Percentiles rank a stretch among this genome's conserved stretches.
Evolutionary conservation across 208 protist genomes (phyloP).

Genomic region (Willaertia magna): DNA sequence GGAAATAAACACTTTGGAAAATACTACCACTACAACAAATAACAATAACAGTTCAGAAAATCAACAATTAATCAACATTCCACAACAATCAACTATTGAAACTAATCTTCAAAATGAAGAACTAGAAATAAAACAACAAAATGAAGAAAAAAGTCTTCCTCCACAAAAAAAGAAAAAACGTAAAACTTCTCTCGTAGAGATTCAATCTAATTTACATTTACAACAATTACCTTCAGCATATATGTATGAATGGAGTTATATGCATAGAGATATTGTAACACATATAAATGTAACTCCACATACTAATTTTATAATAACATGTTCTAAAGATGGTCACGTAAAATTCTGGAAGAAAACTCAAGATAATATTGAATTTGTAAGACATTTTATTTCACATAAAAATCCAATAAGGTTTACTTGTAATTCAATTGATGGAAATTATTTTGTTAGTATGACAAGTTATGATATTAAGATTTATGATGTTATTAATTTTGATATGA

Average conservation of each 20-base stretch:
- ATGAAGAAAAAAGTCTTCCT: too few species aligned
- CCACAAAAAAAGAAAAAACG: too few species aligned
- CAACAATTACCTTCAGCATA: slow-evolving; percentile 31
- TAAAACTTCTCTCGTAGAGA: too few species aligned
- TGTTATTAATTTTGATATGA: slow-evolving; percentile 61
- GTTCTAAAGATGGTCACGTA: slow-evolving; percentile 49
- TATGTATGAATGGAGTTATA: slow-evolving; percentile 70
- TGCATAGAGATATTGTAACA: slow-evolving; percentile 52
- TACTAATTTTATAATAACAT: slow-evolving; percentile 61
- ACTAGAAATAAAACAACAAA: too few species aligned
- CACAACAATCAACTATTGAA: too few species aligned
- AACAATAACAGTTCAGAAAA: too few species aligned
- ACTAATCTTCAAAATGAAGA: too few species aligned
- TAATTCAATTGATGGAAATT: slow-evolving; percentile 35
- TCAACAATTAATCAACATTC: too few species aligned
- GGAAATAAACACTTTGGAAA: too few species aligned
- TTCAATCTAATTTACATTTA: neutral
- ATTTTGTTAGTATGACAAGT: slow-evolving; percentile 31
- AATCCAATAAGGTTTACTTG: neutral
- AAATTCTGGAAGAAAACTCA: slow-evolving; percentile 77
- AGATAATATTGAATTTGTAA: slow-evolving; percentile 69
- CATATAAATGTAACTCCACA: slow-evolving; percentile 30
- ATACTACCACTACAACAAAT: too few species aligned
- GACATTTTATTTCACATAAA: slow-evolving; percentile 55
- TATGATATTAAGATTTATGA: slow-evolving; percentile 73